A percentile compares a stretch with the other conserved stretches of the same genome.
Conservation (phyloP, 2,329 filamentous ascomycete genomes). For the Septoria linicola region DNA sequence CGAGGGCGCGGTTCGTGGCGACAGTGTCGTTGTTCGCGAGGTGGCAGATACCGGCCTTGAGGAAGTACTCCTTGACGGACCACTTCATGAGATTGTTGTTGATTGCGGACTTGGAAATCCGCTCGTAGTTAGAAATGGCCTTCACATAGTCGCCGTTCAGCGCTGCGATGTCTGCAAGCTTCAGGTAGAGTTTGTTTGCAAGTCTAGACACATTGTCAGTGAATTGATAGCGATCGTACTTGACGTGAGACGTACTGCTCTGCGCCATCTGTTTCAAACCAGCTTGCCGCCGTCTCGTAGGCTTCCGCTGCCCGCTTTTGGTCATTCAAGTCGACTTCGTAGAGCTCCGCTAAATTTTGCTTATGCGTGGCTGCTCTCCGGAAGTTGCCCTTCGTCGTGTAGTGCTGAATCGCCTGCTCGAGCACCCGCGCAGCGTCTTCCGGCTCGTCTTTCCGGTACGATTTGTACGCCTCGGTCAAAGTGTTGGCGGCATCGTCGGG, state of each 20-base stretch:
- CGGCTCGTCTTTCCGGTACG: slow-evolving; percentile 82
- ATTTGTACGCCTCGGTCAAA: slow-evolving; percentile 88
- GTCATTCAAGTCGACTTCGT: slow-evolving; percentile 78
- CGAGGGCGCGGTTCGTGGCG: slow-evolving; percentile 73
- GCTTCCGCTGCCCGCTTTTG: slow-evolving; percentile 73
- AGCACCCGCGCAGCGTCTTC: slow-evolving; percentile 79
- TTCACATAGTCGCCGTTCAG: slow-evolving; percentile 81
- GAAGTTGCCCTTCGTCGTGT: slow-evolving; percentile 87
- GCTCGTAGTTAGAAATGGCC: slow-evolving; percentile 78
- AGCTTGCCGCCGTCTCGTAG: slow-evolving; percentile 81
- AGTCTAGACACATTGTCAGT: slow-evolving; percentile 53
- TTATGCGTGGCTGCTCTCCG: slow-evolving; percentile 86
- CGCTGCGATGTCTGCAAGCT: slow-evolving; percentile 84
- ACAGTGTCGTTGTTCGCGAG: slow-evolving; percentile 75
- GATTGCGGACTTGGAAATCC: slow-evolving; percentile 71
- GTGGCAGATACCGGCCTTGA: slow-evolving; percentile 92
- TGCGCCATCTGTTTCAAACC: slow-evolving; percentile 86
- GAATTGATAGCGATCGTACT: neutral
- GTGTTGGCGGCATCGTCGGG: slow-evolving; percentile 90
- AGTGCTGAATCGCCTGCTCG: slow-evolving; percentile 77
- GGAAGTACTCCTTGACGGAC: slow-evolving; percentile 91
- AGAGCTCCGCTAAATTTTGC: slow-evolving; percentile 82
- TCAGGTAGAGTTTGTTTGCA: slow-evolving; percentile 90
- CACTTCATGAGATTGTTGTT: slow-evolving; percentile 91
- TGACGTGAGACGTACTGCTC: slow-evolving; percentile 64